phyloP scores from a whole-genome alignment of 495 filamentous ascomycete genomes.

The Neurospora cerealis region DNA sequence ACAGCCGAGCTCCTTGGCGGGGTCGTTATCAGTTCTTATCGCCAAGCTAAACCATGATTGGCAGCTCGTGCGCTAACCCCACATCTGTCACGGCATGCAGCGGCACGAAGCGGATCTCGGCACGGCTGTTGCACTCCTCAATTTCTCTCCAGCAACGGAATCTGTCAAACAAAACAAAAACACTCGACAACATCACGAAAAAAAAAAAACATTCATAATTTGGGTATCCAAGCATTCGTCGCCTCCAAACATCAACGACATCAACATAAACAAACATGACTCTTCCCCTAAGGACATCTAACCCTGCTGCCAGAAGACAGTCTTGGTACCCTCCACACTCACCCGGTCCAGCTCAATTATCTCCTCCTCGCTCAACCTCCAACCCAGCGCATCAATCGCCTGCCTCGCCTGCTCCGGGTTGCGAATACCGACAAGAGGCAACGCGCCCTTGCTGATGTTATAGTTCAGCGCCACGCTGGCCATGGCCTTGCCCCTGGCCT shows the following conservation, averaged over 20 bases:
- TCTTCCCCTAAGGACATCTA: not conserved
- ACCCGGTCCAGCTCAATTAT: slow-evolving; percentile 1
- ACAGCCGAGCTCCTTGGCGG: not conserved
- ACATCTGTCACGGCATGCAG: not conserved
- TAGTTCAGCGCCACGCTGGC: slow-evolving; percentile 35
- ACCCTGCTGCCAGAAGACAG: slow-evolving; percentile 5
- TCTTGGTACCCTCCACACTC: slow-evolving; percentile 3
- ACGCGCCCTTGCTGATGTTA: slow-evolving; percentile 12
- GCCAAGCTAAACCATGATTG: not conserved
- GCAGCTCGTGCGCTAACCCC: not conserved
- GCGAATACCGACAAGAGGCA: not conserved
- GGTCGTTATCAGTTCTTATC: not conserved
- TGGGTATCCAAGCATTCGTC: not conserved
- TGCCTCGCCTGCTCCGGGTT: not conserved
- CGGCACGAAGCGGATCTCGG: not conserved
- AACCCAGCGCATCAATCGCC: not conserved
- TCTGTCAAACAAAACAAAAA: not conserved
- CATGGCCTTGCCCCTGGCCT: slow-evolving; percentile 16
- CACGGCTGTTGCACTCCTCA: not conserved
- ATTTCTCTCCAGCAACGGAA: not conserved
- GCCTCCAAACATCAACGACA: not conserved
- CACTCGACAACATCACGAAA: not conserved
- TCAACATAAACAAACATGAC: not conserved
- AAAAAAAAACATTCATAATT: not conserved
- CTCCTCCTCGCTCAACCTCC: not conserved